Percentiles rank a stretch among this genome's conserved stretches.
Evolutionary conservation across 345 rosid genomes (phyloP).

Genomic region (Orychophragmus violaceus): DNA sequence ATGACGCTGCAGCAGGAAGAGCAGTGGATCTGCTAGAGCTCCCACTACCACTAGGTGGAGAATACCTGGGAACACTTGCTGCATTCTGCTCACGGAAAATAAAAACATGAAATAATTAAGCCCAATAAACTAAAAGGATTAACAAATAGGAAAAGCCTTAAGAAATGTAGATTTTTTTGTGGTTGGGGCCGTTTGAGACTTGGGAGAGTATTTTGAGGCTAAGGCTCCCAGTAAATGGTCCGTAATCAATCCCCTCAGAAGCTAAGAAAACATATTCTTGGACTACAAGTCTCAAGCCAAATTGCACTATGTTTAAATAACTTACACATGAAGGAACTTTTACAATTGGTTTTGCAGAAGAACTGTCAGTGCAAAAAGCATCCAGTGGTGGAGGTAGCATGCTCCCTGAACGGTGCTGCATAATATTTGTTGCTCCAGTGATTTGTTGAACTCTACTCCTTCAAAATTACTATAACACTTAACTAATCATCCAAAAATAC

Average conservation of each 20-base stretch:
- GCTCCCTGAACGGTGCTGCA: constrained; percentile 57
- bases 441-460: constrained; percentile 82
- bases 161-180: background rate
- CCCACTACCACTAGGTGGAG: constrained; percentile 49
- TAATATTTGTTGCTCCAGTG: constrained; percentile 48
- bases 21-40: constrained; percentile 41
- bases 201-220: background rate
- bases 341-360: constrained; percentile 46
- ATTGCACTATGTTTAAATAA: background rate
- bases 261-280: background rate
- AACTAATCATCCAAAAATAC: constrained; percentile 30
- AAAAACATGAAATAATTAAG: background rate
- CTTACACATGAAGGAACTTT: constrained; percentile 60
- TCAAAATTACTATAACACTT: constrained; percentile 31
- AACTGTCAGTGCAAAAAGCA: constrained; percentile 38
- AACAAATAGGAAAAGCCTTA: background rate
- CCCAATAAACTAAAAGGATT: background rate
- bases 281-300: background rate
- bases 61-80: constrained; percentile 36
- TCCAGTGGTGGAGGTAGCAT: constrained; percentile 70
- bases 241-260: background rate
- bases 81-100: constrained; percentile 36
- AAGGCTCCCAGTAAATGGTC: background rate
- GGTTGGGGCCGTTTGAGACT: background rate
- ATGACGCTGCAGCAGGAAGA: constrained; percentile 78